Conservation (phyloP, 306 rosid species). For the Citrullus mucosospermus region DNA sequence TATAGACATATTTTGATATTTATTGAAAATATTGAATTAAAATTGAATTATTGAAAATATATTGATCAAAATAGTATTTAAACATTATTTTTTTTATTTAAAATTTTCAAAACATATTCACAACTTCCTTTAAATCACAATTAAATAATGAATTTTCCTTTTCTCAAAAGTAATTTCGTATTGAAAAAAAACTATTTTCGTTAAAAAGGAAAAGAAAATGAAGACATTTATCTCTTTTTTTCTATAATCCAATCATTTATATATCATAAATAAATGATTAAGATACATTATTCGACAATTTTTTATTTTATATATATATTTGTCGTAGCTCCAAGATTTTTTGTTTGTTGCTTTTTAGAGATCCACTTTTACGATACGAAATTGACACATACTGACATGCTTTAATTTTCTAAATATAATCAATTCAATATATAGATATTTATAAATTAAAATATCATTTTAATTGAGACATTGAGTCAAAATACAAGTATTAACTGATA, state of each 20-base stretch:
- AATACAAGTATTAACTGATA: too few species aligned
- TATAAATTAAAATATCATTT: too few species aligned
- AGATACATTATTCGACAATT: background rate
- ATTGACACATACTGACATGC: background rate
- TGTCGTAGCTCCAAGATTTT: background rate
- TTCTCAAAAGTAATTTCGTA: background rate
- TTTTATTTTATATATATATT: background rate
- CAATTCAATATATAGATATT: too few species aligned
- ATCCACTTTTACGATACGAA: background rate
- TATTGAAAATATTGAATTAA: too few species aligned
- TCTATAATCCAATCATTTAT: background rate
- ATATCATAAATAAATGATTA: background rate
- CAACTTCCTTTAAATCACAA: background rate
- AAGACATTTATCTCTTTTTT: background rate
- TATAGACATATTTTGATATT: too few species aligned
- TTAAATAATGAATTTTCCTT: background rate
- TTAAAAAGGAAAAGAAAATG: background rate
- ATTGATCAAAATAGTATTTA: too few species aligned
- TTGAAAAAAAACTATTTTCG: too few species aligned
- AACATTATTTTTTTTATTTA: too few species aligned
- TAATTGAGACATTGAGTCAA: too few species aligned
- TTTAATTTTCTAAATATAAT: background rate
- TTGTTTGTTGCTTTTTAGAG: background rate
- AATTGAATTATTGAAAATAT: too few species aligned
- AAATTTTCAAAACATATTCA: too few species aligned